These are phyloP conservation scores for Penicillium diatomitis DNA, from an alignment of 495 filamentous ascomycete genomes.

Conservation along the genomic window DNA sequence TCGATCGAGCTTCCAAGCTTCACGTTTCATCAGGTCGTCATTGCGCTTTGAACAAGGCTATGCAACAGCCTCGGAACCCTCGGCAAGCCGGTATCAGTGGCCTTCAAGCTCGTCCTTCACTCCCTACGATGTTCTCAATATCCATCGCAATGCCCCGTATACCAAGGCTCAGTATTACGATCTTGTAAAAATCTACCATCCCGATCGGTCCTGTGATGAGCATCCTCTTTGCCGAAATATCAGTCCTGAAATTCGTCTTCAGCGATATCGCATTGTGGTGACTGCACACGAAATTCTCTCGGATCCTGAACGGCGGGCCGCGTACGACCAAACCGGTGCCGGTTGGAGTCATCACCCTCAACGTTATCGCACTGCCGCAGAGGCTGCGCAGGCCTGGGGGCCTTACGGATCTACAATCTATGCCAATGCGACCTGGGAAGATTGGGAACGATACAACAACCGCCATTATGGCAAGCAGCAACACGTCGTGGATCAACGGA, in stretches of 20 bases:
- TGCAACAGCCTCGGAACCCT: slow-evolving; percentile 21
- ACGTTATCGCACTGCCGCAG: slow-evolving; percentile 6
- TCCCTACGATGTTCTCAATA: slow-evolving; percentile 81
- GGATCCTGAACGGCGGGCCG: slow-evolving; percentile 62
- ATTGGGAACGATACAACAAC: slow-evolving; percentile 86
- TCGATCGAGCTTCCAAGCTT: background rate
- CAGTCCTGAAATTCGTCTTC: slow-evolving; percentile 51
- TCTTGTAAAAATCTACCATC: slow-evolving; percentile 92
- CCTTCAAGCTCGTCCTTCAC: slow-evolving; percentile 41
- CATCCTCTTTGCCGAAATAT: slow-evolving; percentile 41
- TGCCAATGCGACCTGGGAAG: slow-evolving; percentile 93
- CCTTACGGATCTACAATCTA: slow-evolving; percentile 42
- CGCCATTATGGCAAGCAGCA: slow-evolving; percentile 49
- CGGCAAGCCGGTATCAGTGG: slow-evolving; percentile 26
- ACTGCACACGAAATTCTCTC: slow-evolving; percentile 86
- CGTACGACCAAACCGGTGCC: slow-evolving; percentile 72
- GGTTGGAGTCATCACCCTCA: slow-evolving; percentile 58
- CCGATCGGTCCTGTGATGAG: slow-evolving; percentile 55
- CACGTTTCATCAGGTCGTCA: background rate
- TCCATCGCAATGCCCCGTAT: slow-evolving; percentile 56
- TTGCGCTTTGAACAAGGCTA: slow-evolving; percentile 13
- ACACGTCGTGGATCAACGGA: slow-evolving; percentile 58
- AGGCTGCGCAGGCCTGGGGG: slow-evolving; percentile 12
- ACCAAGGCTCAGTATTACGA: slow-evolving; percentile 77
- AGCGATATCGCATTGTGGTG: slow-evolving; percentile 81